Evolutionary conservation across 2,329 filamentous ascomycete genomes (phyloP), one percentile per base, ranked within the genome.

Genomic region (Colletotrichum zoysiae): DNA sequence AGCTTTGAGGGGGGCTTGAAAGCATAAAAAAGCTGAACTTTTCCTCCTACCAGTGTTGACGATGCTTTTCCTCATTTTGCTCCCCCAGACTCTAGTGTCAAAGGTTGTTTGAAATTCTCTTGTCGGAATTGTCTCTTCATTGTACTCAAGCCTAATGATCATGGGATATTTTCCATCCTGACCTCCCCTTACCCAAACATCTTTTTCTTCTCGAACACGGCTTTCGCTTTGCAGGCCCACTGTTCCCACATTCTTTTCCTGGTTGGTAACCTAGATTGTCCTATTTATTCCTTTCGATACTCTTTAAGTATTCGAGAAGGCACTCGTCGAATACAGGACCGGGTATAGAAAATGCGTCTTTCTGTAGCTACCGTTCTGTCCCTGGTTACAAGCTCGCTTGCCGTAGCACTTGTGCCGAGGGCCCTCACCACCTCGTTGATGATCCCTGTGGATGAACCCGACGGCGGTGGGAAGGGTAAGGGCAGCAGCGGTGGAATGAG

Each of bases 351-450:
- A 7, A 72, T 72, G 70, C 70, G 70, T 59, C 65, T 72, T 11
- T 72, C 70, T 53, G 11, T 70, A 64, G 38, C 56, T 48, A 61
- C 70, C 20, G 48, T 72, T 26, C 18, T 72, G 23, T 72, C 70
- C 23, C 59, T 72, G 53, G 66, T 65, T 23, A 42, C 60, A 48
- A 70, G 55, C 59, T 72, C 70, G 38, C 46, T 72, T n/a, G 70
- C 65, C 48, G 30, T 72, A 6, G 60, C 65, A 33, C 23, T 70
- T 4, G 65, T 42, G 23, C 60, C 60, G 33, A 59, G 23, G 26
- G 20, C 26, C 20, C 38, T 30, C 18, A 26, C 20, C 16, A 56
- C 16, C 30, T 40, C 35, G 23, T 16, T 61, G 38, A 48, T 46
- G 38, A 48, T 55, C 9, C 20, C 35, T 12, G 16, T 16, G 14